phyloP scores from a whole-genome alignment of 129 eudicot species.

The Pulicaria dysenterica region DNA sequence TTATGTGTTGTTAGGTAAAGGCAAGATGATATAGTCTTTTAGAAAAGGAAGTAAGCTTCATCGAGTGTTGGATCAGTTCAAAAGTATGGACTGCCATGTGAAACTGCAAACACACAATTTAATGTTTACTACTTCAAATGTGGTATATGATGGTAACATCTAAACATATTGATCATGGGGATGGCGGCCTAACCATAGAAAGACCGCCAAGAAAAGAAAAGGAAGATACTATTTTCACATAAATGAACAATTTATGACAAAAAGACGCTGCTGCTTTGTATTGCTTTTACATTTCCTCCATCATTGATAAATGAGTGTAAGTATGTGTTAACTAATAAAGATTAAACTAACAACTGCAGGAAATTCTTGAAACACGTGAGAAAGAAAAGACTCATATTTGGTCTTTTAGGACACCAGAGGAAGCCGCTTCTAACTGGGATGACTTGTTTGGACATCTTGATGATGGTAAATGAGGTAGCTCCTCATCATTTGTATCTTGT shows the following conservation, averaged over 20 bases:
- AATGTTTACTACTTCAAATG: conserved; percentile 5
- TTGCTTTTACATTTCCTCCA: background rate
- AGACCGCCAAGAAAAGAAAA: background rate
- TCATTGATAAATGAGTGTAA: background rate
- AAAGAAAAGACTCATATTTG: conserved; percentile 64
- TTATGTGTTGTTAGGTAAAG: background rate
- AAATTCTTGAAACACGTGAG: conserved; percentile 70
- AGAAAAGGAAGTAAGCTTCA: background rate
- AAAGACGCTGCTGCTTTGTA: background rate
- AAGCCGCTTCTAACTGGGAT: conserved; percentile 57
- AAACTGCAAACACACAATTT: conserved; percentile 15
- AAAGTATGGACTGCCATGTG: conserved; percentile 17
- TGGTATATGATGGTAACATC: conserved; percentile 20
- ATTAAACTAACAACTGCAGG: conserved; percentile 46
- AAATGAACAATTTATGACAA: background rate
- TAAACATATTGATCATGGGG: conserved; percentile 3
- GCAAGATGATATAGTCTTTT: background rate
- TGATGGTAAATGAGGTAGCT: conserved; percentile 26
- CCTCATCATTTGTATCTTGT: conserved; percentile 4
- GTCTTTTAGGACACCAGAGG: conserved; percentile 72
- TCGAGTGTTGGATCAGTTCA: background rate
- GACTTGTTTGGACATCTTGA: conserved; percentile 46
- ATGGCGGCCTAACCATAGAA: background rate
- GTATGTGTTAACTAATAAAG: conserved; percentile 11
- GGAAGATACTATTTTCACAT: background rate